phyloP scores from a whole-genome alignment of 768 basidiomycete species.

The Trametes cinnabarina region DNA sequence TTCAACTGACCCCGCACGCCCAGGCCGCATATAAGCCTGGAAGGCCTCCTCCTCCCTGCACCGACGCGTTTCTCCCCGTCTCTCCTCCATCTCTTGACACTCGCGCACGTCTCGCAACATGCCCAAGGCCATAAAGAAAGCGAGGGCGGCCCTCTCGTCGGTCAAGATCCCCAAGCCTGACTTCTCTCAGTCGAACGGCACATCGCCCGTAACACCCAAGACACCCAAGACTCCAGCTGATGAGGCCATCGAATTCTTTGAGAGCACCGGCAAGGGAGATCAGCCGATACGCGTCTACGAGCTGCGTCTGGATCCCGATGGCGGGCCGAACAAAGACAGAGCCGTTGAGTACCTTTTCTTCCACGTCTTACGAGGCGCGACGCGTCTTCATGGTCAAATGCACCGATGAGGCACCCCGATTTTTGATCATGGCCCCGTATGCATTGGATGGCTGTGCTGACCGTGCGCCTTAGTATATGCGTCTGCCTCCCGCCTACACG shows the following conservation, averaged over 20 bases:
- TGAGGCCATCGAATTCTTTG: conserved; percentile 88
- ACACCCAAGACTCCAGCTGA: conserved; percentile 91
- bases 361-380: background rate
- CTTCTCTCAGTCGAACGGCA: conserved; percentile 1
- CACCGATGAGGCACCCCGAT: too few species aligned
- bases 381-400: conserved; percentile 2
- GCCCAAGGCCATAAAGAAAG: conserved; percentile 16
- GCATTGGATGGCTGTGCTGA: background rate
- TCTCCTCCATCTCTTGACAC: background rate
- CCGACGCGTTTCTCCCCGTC: conserved; percentile 7
- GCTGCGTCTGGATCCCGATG: conserved; percentile 83
- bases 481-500: conserved; percentile 84
- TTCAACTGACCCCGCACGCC: conserved; percentile 3
- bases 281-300: conserved; percentile 80
- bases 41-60: background rate
- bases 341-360: conserved; percentile 48
- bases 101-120: background rate
- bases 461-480: conserved; percentile 69
- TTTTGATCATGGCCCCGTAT: too few species aligned
- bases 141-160: conserved; percentile 10
- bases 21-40: conserved; percentile 10
- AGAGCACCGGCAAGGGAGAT: conserved; percentile 53
- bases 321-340: conserved; percentile 83
- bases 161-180: conserved; percentile 18
- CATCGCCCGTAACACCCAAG: conserved; percentile 29